These are phyloP conservation scores for Jimgerdemannia flammicorona DNA, from an alignment of 192 early-diverging fungal genomes.

Conservation along the genomic window DNA sequence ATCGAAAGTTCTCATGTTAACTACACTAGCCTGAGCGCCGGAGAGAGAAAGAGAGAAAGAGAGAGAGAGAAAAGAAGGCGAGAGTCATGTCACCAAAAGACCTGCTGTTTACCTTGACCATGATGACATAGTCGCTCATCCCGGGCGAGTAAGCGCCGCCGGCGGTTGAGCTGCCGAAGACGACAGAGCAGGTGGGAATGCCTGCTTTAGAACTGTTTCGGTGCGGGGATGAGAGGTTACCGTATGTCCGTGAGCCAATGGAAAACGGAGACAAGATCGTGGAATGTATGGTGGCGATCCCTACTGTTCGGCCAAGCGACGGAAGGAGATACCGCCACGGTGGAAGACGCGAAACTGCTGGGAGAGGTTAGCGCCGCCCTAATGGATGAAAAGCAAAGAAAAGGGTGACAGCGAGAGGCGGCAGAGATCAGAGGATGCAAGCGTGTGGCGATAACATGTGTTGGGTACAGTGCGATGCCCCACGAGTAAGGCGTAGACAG, in stretches of 20 bases:
- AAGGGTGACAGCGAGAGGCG: neutral
- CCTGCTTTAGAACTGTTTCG: conserved; percentile 48
- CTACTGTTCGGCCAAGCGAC: conserved; percentile 38
- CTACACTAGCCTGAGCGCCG: too few relatives aligned
- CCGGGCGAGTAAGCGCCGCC: conserved; percentile 64
- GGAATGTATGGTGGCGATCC: conserved; percentile 26
- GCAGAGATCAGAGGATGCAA: too few relatives aligned
- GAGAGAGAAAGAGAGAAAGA: too few relatives aligned
- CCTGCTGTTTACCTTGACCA: conserved; percentile 49
- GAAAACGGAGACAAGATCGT: neutral
- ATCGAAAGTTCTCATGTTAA: too few relatives aligned
- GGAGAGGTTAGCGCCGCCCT: conserved; percentile 62
- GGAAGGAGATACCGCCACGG: conserved; percentile 58
- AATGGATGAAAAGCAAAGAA: neutral
- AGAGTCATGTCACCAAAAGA: too few relatives aligned
- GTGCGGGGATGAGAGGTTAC: neutral
- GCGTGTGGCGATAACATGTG: too few relatives aligned
- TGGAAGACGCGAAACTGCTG: conserved; percentile 66
- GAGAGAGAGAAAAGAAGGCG: too few relatives aligned
- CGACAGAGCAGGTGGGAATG: conserved; percentile 57
- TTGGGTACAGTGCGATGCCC: too few relatives aligned
- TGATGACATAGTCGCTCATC: conserved; percentile 63
- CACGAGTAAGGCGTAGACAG: too few relatives aligned
- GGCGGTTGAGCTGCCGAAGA: conserved; percentile 65
- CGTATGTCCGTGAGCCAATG: neutral